A percentile compares a stretch with the other conserved stretches of the same genome.
Evolutionary conservation across 208 protist species (phyloP).

Genomic region (Endotrypanum monterogeii): DNA sequence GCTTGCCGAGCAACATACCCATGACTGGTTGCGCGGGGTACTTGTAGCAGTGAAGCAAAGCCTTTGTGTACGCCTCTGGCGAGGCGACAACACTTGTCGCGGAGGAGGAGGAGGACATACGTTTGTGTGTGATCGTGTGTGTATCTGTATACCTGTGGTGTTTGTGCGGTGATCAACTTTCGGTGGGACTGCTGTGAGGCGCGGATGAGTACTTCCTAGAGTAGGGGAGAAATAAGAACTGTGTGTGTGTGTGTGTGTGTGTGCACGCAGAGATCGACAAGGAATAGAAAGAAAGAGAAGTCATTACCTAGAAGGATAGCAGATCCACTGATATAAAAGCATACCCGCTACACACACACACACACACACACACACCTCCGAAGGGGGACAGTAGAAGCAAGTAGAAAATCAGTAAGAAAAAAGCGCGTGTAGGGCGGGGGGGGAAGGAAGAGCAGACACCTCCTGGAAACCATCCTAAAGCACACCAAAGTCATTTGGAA

Average conservation of each 20-base stretch:
- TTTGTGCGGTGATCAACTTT: background rate
- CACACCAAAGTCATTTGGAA: background rate
- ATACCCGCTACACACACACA: too few species aligned
- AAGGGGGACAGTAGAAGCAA: too few species aligned
- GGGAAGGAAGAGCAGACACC: background rate
- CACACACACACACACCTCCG: too few species aligned
- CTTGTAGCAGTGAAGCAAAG: constrained; percentile 85
- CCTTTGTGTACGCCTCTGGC: constrained; percentile 79
- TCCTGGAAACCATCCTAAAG: background rate
- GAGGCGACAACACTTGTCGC: constrained; percentile 59
- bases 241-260: background rate
- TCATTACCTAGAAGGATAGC: too few species aligned
- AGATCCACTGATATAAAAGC: too few species aligned
- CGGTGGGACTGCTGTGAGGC: background rate
- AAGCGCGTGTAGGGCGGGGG: background rate
- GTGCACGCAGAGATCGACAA: background rate
- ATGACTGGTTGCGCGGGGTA: constrained; percentile 81
- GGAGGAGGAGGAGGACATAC: constrained; percentile 23
- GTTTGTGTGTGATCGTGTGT: background rate
- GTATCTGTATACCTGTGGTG: too few species aligned
- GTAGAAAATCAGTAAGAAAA: too few species aligned
- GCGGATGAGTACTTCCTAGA: background rate
- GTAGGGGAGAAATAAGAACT: background rate
- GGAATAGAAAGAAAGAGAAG: background rate
- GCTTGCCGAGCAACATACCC: constrained; percentile 85